Evolutionary conservation across 2,329 filamentous ascomycete genomes (phyloP), one percentile per base, ranked within the genome.

Genomic region (Dendrostoma leiphaemia): DNA sequence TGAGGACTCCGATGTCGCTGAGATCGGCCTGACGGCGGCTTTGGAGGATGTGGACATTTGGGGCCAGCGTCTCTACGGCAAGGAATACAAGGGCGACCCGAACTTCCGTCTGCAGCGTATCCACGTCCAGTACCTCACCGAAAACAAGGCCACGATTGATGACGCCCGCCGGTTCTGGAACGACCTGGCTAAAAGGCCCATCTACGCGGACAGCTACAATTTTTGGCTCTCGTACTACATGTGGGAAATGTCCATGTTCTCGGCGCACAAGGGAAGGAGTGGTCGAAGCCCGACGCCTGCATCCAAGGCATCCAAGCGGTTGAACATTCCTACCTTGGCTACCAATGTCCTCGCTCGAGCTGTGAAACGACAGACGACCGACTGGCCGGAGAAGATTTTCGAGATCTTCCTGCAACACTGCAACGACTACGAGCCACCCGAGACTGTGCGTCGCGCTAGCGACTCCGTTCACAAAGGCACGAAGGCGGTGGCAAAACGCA

Each of bases 201-300:
- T 84, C 3, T 74, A 91, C 53, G 85, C 85, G 28, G 83, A 91
- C 62, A 92, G 85, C 62, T 91, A 92, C 65, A 91, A 96, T 63
- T 97, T 97, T 68, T 99, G 94, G 94, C 80, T 92, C 52, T 85
- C 86, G 40, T 97, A 91, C 70, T 97, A 97, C 71, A 79, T 87
- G 50, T 97, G 91, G 88, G 94, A 97, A 71, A 87, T 97, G 79
- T 79, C 88, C 54, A 64, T 83, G 4, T 83, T 81, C 59, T 58
- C 64, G 23, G 71, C 75, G 2, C 76, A 77, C 5, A 72, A 69
- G 54, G 75, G 79, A 51, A 81, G 77, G 52, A 55, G 43, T 31
- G 71, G 73, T 32, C 74, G 79, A 55, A 82, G 81, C 56, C 76
- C 79, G 1, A 81, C 77, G 0, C 79, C 80, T 5, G 75, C 75